Evolutionary conservation across 768 basidiomycete genomes (phyloP), one percentile per base, ranked within the genome.

Genomic region (Russula brevipes): DNA sequence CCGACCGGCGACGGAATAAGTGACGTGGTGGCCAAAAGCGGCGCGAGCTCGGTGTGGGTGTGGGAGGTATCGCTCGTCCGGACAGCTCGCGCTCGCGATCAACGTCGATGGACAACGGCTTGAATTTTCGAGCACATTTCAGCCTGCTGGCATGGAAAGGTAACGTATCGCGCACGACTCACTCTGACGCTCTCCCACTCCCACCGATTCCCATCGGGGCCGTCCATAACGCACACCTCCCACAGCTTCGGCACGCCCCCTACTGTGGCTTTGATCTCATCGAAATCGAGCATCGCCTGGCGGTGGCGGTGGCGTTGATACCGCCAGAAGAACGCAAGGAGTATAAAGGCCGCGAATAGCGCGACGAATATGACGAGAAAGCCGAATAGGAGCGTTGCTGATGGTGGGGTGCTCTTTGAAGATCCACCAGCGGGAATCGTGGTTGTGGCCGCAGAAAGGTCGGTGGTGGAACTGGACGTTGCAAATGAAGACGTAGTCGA

Each of bases 141-240:
- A 58, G 30, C 10, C 24, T 24, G 24, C 24, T 24, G 38, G 11
- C 38, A 39, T 11, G 38, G 38, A 39, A n/a, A n/a, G 38, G 11
- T 39, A 11, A 11, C 38, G 38, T 7, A 14, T 10, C 24, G 14
- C 35, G 14, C 35, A 24, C 17, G 4, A 64, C 63, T 60, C 41
- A 64, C 63, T 11, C 14, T 54, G 58, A 55, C 16, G 47, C 11
- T 51, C 33, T 44, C 58, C 63, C 58, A 60, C 19, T 50, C 30
- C 49, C 54, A 46, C 12, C 19, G 39, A 38, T n/a, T 24, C 54
- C 39, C 46, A 30, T n/a, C 39, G n/a, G 53, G 50, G 10, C 57
- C 64, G 16, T 39, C 55, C 24, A 51, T 44, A 5, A 50, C 42
- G 61, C 64, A 65, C n/a, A 63, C 61, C 56, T 65, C 61, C 61